phyloP scores from a whole-genome alignment of 345 rosid species.

The Salix caprea region DNA sequence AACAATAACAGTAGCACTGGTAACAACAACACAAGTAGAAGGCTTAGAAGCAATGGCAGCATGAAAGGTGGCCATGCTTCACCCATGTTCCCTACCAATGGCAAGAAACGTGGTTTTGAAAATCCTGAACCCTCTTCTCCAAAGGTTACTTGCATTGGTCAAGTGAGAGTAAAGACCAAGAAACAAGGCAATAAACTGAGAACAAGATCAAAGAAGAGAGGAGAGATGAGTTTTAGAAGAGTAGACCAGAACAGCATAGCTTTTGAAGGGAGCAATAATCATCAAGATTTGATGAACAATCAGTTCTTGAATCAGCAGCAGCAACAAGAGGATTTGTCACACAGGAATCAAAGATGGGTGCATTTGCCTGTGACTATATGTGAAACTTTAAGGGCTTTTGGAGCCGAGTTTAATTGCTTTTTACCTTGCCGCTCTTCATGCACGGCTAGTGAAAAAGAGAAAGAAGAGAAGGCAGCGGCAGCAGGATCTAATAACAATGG shows the following conservation, averaged over 20 bases:
- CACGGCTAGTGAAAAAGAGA: slow-evolving; percentile 28
- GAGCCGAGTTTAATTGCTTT: slow-evolving; percentile 85
- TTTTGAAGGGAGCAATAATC: slow-evolving; percentile 2
- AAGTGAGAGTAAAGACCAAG: slow-evolving; percentile 94
- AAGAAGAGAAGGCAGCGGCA: slow-evolving; percentile 24
- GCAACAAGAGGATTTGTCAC: slow-evolving; percentile 34
- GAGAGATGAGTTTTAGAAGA: slow-evolving; percentile 66
- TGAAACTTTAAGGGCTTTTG: slow-evolving; percentile 71
- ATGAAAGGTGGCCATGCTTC: slow-evolving; percentile 74
- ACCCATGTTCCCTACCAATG: slow-evolving; percentile 68
- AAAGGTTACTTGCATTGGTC: slow-evolving; percentile 96
- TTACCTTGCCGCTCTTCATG: slow-evolving; percentile 82
- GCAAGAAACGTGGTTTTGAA: slow-evolving; percentile 62
- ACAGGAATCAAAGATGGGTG: slow-evolving; percentile 74
- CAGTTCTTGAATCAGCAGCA: slow-evolving; percentile 15
- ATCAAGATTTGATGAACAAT: slow-evolving; percentile 7
- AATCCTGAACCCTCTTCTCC: slow-evolving; percentile 92
- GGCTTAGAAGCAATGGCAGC: slow-evolving; percentile 68
- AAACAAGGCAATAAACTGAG: slow-evolving; percentile 75
- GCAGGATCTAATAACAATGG: slow-evolving; percentile 16
- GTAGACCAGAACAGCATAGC: slow-evolving; percentile 23
- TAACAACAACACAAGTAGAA: slow-evolving; percentile 38
- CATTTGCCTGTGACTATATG: slow-evolving; percentile 80
- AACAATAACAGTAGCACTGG: slow-evolving; percentile 24
- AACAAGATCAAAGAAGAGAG: slow-evolving; percentile 58